These are phyloP conservation scores for Pascua sp. DNA, from an alignment of 1,284 basidiomycete species.

Conservation along the genomic window DNA sequence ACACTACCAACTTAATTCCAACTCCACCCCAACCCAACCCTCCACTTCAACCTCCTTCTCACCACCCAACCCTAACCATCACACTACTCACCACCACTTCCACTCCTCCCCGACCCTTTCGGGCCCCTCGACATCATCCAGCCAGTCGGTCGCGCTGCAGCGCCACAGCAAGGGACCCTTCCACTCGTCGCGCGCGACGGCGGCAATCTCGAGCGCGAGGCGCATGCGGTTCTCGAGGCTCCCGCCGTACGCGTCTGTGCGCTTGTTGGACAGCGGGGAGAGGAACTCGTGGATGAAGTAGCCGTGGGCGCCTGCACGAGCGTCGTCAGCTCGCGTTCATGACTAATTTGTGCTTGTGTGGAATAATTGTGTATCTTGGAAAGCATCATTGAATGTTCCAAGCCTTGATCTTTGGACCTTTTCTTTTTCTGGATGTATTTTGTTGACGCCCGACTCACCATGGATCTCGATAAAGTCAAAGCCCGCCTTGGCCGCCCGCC, in stretches of 20 bases:
- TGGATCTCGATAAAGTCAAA: slow-evolving; percentile 82
- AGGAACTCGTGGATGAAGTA: slow-evolving; percentile 64
- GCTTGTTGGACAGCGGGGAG: slow-evolving; percentile 67
- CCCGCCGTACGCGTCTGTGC: slow-evolving; percentile 71
- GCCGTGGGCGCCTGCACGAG: slow-evolving; percentile 56
- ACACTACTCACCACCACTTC: slow-evolving; percentile 41
- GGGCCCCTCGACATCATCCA: slow-evolving; percentile 53
- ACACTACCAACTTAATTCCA: too few species aligned
- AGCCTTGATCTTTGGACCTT: too few species aligned
- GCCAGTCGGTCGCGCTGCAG: slow-evolving; percentile 72
- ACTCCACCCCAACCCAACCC: too few species aligned
- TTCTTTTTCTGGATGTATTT: too few species aligned
- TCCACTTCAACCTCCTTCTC: too few species aligned
- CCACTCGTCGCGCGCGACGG: slow-evolving; percentile 60
- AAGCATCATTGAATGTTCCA: too few species aligned
- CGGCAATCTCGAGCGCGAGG: slow-evolving; percentile 60
- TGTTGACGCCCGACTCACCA: slow-evolving; percentile 31
- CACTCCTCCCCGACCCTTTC: slow-evolving; percentile 45
- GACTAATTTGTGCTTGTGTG: too few species aligned
- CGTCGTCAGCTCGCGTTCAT: too few species aligned
- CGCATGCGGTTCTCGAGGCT: slow-evolving; percentile 68
- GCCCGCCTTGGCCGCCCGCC: slow-evolving; percentile 61
- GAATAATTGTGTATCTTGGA: too few species aligned
- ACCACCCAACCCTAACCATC: too few species aligned
- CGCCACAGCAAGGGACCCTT: slow-evolving; percentile 69